Evolutionary conservation across 148 eudicot genomes (phyloP).

Genomic region (Heliosperma pusillum): DNA sequence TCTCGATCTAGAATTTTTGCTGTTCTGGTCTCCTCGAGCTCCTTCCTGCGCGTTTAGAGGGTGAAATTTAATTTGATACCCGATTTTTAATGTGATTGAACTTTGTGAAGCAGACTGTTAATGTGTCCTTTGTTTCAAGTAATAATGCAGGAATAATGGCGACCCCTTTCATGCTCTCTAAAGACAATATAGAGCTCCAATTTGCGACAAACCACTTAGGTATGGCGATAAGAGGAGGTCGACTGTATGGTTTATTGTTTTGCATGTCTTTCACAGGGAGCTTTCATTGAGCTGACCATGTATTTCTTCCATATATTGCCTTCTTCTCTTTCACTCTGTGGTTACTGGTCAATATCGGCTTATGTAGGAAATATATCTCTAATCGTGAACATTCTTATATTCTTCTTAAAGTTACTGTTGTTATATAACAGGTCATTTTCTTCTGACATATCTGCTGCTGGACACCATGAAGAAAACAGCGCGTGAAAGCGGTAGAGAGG

Average conservation of each 20-base stretch:
- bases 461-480: constrained; percentile 73
- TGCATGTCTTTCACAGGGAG: background rate
- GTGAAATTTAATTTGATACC: background rate
- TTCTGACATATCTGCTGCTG: constrained; percentile 60
- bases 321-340: background rate
- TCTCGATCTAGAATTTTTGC: background rate
- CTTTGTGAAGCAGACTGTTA: constrained; percentile 12
- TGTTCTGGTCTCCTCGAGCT: background rate
- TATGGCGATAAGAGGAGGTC: constrained; percentile 27
- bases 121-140: constrained; percentile 28
- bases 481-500: constrained; percentile 45
- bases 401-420: background rate
- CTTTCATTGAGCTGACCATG: background rate
- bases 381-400: constrained; percentile 5
- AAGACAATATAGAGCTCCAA: constrained; percentile 83
- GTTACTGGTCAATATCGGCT: background rate
- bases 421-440: constrained; percentile 73
- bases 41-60: background rate
- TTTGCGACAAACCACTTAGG: constrained; percentile 89
- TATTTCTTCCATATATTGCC: background rate
- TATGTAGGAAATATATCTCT: background rate
- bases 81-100: constrained; percentile 5
- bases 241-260: background rate
- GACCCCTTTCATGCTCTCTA: constrained; percentile 72
- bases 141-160: constrained; percentile 97